Conservation (phyloP, 306 rosid species). For the Quercus ilex region DNA sequence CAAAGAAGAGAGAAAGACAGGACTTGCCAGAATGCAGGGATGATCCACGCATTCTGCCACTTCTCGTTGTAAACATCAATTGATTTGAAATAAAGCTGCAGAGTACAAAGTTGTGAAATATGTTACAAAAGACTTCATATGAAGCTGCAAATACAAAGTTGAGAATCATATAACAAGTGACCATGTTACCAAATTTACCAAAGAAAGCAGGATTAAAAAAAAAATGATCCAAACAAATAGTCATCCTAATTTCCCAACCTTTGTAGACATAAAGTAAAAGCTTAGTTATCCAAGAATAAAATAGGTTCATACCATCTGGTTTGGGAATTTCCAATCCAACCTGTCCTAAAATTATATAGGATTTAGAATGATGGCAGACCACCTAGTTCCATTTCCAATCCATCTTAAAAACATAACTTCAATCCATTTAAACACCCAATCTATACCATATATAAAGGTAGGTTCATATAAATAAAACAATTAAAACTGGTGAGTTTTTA, state of each 20-base stretch:
- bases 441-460: too few species aligned
- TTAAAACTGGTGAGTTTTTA: background rate
- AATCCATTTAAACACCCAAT: background rate
- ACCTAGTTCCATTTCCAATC: background rate
- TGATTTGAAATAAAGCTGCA: conserved; percentile 61
- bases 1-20: conserved; percentile 51
- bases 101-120: background rate
- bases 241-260: background rate
- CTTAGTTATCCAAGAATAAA: background rate
- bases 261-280: background rate
- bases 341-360: background rate
- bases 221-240: background rate
- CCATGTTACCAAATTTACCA: background rate
- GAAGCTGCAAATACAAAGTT: background rate
- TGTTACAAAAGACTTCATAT: background rate
- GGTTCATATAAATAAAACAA: background rate
- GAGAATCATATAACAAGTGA: background rate
- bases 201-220: background rate
- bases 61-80: conserved; percentile 57
- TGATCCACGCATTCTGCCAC: conserved; percentile 64
- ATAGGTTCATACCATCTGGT: background rate
- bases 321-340: background rate
- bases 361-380: background rate
- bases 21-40: conserved; percentile 71
- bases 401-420: background rate